Evolutionary conservation across 2,329 filamentous ascomycete genomes (phyloP).

Genomic region (Scortechinia acanthostroma): DNA sequence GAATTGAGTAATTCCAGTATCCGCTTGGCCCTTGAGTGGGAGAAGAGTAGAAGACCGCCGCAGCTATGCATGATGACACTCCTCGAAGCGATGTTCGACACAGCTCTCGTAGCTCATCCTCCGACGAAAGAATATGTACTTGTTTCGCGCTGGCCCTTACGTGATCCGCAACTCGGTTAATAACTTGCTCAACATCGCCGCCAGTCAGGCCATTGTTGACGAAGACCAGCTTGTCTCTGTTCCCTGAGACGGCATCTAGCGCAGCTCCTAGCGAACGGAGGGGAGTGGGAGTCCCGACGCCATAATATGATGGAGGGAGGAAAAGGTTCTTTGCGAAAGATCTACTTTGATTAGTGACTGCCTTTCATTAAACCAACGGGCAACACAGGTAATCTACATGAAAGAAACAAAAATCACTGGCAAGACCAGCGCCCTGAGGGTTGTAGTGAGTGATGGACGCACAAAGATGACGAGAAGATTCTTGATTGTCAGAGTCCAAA

Average conservation of each 20-base stretch:
- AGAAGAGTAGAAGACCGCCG: slow-evolving; percentile 56
- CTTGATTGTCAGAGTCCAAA: slow-evolving; percentile 53
- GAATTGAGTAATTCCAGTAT: slow-evolving; percentile 78
- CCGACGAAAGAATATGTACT: slow-evolving; percentile 41
- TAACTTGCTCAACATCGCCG: slow-evolving; percentile 67
- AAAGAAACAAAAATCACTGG: slow-evolving; percentile 51
- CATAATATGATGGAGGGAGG: slow-evolving; percentile 68
- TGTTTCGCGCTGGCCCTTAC: slow-evolving; percentile 46
- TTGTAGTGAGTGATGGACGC: slow-evolving; percentile 41
- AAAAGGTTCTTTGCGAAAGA: slow-evolving; percentile 82
- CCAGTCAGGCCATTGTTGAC: slow-evolving; percentile 56
- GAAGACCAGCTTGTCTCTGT: slow-evolving; percentile 67
- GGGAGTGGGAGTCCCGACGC: slow-evolving; percentile 55
- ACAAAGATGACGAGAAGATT: slow-evolving; percentile 50
- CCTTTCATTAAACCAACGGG: no score
- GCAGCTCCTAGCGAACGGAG: slow-evolving; percentile 61
- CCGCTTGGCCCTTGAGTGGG: slow-evolving; percentile 60
- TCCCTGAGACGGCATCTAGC: slow-evolving; percentile 44
- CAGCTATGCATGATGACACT: slow-evolving; percentile 63
- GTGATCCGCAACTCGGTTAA: slow-evolving; percentile 51
- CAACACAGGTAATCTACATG: no score
- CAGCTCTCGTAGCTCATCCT: slow-evolving; percentile 48
- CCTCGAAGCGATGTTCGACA: slow-evolving; percentile 62
- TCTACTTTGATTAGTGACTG: no score
- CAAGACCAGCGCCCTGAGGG: slow-evolving; percentile 49